Evolutionary conservation across 2,329 filamentous ascomycete species (phyloP), one percentile per base, ranked within the genome.

Genomic region (Ophiognomonia clavigignenti-juglandacearum): DNA sequence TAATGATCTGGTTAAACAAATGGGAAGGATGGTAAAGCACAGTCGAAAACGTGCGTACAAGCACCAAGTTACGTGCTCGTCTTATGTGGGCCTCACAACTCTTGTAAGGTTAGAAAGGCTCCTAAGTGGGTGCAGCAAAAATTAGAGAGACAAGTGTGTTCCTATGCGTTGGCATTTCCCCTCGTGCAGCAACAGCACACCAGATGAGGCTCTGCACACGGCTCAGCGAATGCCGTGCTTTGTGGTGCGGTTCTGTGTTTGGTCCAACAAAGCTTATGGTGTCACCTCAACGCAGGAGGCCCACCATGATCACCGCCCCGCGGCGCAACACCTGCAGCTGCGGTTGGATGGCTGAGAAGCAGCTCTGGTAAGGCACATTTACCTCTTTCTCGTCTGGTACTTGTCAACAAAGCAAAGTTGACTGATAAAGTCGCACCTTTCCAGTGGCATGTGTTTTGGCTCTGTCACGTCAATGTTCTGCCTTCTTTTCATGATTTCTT

Each of bases 261-360:
- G 11, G 45, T 20, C 11, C 31, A 13, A 5, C 39, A 32, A 32
- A 42, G 9, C 55, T 29, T 56, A 52, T 4, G 55, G 57, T 37
- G 56, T 61, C 19, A 61, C 14, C 36, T 18, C 24, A 31, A 42
- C 45, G 49, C 45, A 36, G 32, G 49, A 49, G 46, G 42, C 46
- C 49, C 38, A 27, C 45, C 26, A 14, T 19, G 6, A 29, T 29
- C 26, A 29, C 26, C 26, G 26, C 13, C 20, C 36, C 24, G n/a
- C 29, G 32, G 37, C 41, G 27, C 22, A 27, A 29, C 13, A 51
- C 32, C 45, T 20, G 11, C 26, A 16, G 6, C 3, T 13, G 26
- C 8, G 16, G 10, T 5, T 39, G 20, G 10, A 29, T 26, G n/a
- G 7, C 26, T 29, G 26, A 29, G 26, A 7, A 13, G 26, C 26